phyloP scores from a whole-genome alignment of 2,329 filamentous ascomycete genomes.

The Ceratocystiopsis brevicomis region DNA sequence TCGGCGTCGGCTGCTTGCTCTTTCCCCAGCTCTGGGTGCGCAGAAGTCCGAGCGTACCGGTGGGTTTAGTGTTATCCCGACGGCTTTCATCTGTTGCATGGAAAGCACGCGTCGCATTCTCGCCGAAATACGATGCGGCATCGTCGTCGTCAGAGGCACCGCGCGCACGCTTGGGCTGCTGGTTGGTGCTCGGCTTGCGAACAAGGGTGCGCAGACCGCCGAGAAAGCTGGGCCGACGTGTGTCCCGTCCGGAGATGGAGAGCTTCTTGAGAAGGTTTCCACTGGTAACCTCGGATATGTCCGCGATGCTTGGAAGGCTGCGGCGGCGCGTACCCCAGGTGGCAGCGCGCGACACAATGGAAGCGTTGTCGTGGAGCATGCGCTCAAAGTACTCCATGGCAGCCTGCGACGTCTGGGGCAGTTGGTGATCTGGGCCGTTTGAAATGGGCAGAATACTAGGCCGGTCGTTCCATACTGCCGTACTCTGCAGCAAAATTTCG shows the following conservation, averaged over 20 bases:
- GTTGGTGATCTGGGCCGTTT: constrained; percentile 16
- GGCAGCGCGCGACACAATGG: constrained; percentile 41
- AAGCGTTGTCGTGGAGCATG: constrained; percentile 35
- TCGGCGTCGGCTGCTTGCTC: constrained; percentile 30
- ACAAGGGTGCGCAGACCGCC: constrained; percentile 31
- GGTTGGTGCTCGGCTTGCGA: constrained; percentile 26
- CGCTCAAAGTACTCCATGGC: constrained; percentile 34
- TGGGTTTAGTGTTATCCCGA: constrained; percentile 16
- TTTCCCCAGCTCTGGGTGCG: constrained; percentile 31
- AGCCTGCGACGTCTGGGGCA: constrained; percentile 31
- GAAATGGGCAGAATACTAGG: constrained; percentile 28
- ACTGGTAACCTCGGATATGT: constrained; percentile 39
- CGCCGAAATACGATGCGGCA: constrained; percentile 10
- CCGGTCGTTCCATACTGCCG: constrained; percentile 29
- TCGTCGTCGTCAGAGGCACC: constrained; percentile 20
- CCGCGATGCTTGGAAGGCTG: constrained; percentile 39
- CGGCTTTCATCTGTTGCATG: constrained; percentile 14
- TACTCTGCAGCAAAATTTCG: constrained; percentile 28
- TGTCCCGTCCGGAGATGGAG: constrained; percentile 29
- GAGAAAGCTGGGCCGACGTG: constrained; percentile 34
- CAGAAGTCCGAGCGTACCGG: constrained; percentile 32
- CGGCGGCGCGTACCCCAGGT: constrained; percentile 52
- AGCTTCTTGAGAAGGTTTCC: constrained; percentile 46
- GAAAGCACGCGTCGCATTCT: constrained; percentile 11
- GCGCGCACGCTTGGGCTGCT: constrained; percentile 27